These are phyloP conservation scores for Asterophora lycoperdoides DNA, from an alignment of 768 basidiomycete species.

Conservation along the genomic window DNA sequence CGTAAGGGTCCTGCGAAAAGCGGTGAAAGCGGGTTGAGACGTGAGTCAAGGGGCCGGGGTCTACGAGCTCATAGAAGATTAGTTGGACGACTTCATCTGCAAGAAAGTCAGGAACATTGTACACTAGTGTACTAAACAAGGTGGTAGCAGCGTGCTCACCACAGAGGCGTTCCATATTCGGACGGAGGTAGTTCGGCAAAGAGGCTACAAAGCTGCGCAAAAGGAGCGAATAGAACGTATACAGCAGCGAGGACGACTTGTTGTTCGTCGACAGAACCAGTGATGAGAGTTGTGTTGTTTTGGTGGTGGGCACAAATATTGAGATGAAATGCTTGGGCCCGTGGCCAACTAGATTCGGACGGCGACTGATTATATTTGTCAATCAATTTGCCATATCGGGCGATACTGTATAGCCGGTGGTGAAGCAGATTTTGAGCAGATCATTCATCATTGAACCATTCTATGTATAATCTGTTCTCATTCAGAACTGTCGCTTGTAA, in stretches of 20 bases:
- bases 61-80: slow-evolving; percentile 66
- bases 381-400: slow-evolving; percentile 22
- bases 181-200: slow-evolving; percentile 16
- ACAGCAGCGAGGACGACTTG: slow-evolving; percentile 2
- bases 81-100: slow-evolving; percentile 66
- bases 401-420: background rate
- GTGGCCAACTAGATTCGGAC: slow-evolving; percentile 34
- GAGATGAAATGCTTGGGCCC: slow-evolving; percentile 18
- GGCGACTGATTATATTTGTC: slow-evolving; percentile 45
- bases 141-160: slow-evolving; percentile 38
- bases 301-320: slow-evolving; percentile 21
- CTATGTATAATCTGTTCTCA: no score
- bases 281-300: slow-evolving; percentile 18
- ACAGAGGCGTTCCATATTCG: slow-evolving; percentile 63
- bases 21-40: slow-evolving; percentile 54
- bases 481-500: slow-evolving; percentile 37
- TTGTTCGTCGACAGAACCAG: slow-evolving; percentile 5
- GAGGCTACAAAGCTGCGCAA: slow-evolving; percentile 8
- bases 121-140: background rate
- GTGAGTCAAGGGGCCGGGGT: slow-evolving; percentile 57
- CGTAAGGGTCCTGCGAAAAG: slow-evolving; percentile 70
- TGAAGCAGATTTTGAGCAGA: no score
- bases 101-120: slow-evolving; percentile 11
- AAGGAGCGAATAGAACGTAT: slow-evolving; percentile 9
- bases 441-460: slow-evolving; percentile 6